Evolutionary conservation across 139 green algal genomes (phyloP).

Genomic region (Dunaliella sp.): DNA sequence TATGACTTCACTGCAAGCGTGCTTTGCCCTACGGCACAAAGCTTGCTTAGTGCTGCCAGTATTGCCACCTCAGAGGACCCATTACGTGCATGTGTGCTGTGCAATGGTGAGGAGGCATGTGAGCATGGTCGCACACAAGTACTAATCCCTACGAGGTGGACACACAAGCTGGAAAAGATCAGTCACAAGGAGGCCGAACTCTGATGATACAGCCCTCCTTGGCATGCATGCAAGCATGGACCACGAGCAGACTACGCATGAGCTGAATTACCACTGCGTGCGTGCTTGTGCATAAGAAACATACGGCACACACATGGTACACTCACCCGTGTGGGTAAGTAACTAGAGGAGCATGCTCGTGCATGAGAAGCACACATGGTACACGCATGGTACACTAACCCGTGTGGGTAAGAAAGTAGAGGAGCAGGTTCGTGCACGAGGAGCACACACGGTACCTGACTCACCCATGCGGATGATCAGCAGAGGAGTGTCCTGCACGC

Average conservation of each 20-base stretch:
- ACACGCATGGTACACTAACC: not conserved
- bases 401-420: not conserved
- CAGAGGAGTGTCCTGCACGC: not conserved
- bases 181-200: not conserved
- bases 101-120: not conserved
- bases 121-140: too few species aligned
- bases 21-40: too few species aligned
- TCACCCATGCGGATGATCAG: not conserved
- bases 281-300: too few species aligned
- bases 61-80: too few species aligned
- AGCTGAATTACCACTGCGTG: too few species aligned
- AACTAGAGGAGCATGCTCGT: not conserved
- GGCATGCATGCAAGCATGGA: conserved; percentile 6
- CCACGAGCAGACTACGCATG: not conserved
- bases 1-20: too few species aligned
- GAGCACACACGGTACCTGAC: not conserved
- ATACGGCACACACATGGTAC: not conserved
- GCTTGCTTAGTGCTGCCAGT: too few species aligned
- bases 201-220: too few species aligned
- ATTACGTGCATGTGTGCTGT: too few species aligned
- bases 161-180: not conserved
- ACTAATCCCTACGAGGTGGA: too few species aligned
- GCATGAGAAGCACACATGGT: not conserved
- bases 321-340: not conserved
- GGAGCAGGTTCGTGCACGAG: not conserved